Evolutionary conservation across 495 filamentous ascomycete genomes (phyloP), one percentile per base, ranked within the genome.

Genomic region (Podospora conica): DNA sequence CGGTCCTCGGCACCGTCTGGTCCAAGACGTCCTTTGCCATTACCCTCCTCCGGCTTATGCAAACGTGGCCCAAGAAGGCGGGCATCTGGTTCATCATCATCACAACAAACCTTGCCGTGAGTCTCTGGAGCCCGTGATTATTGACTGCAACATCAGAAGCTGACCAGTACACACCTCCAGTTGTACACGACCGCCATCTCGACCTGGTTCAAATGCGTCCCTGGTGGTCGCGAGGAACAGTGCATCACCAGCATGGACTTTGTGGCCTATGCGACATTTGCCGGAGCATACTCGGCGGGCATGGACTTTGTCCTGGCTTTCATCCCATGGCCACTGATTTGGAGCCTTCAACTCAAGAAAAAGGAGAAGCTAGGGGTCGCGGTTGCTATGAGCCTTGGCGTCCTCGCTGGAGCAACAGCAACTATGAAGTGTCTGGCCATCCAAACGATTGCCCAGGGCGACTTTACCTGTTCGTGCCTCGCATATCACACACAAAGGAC

Each of bases 1-100:
- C 71, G 5, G 61, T 74, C 59, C 25, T 73, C 7, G 64, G 58
- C 1, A 68, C 68, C n/a, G 65, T 64, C 66, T 69, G 62, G 65
- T 71, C 67, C 55, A 70, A 70, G 48, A 75, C 70, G 1, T 69
- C 69, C 21, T 73, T 68, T 25, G 69, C 65, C 11, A 58, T 73
- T 10, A 59, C n/a, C 8, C 24, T 54, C 12, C 23, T 60, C 56
- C 20, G 21, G 18, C 57, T 59, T 10, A 59, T 25, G 23, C 57
- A 59, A 29, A n/a, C 18, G 11, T 59, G 57, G 57, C 22, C 22
- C 10, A 59, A n/a, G 25, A 59, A 20, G 25, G 25, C 11, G n/a
- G 22, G 22, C 8, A 15, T 59, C 57, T 59, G 57, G 57, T 59
- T 31, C 57, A 59, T 59, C 27, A 59, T 59, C 57, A 18, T 59